phyloP scores from a whole-genome alignment of 441 rosid species.

The Bocquillonia castaneifolia region DNA sequence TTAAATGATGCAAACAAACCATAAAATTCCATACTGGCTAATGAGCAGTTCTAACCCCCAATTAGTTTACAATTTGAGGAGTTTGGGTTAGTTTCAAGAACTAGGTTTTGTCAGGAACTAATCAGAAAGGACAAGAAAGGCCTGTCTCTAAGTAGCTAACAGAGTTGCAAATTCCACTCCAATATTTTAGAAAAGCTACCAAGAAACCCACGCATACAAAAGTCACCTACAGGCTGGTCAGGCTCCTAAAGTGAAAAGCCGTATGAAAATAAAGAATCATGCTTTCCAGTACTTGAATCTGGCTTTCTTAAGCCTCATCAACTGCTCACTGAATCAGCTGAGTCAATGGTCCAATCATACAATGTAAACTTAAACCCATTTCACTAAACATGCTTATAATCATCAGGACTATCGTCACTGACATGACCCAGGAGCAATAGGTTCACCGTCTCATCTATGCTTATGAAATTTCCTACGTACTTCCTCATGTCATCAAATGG shows the following conservation, averaged over 20 bases:
- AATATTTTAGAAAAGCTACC: not conserved
- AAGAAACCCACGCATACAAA: not conserved
- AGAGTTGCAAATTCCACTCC: not conserved
- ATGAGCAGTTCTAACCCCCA: no score
- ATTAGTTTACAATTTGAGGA: not conserved
- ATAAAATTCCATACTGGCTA: no score
- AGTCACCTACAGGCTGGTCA: not conserved
- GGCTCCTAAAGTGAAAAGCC: not conserved
- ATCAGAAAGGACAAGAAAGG: not conserved
- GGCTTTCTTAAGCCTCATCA: constrained; percentile 1
- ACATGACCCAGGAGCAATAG: constrained; percentile 3
- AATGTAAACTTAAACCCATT: not conserved
- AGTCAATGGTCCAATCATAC: not conserved
- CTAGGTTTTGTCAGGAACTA: not conserved
- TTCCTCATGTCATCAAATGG: not conserved
- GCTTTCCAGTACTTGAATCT: constrained; percentile 6
- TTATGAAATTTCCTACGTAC: not conserved
- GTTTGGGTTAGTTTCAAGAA: not conserved
- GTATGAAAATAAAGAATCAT: not conserved
- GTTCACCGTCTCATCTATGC: not conserved
- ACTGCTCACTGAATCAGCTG: not conserved
- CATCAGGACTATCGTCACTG: constrained; percentile 7
- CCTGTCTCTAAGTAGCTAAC: not conserved
- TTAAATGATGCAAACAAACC: no score
- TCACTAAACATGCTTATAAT: not conserved